These are phyloP conservation scores for Whalleya microplaca DNA, from an alignment of 2,329 filamentous ascomycete species.

Conservation along the genomic window DNA sequence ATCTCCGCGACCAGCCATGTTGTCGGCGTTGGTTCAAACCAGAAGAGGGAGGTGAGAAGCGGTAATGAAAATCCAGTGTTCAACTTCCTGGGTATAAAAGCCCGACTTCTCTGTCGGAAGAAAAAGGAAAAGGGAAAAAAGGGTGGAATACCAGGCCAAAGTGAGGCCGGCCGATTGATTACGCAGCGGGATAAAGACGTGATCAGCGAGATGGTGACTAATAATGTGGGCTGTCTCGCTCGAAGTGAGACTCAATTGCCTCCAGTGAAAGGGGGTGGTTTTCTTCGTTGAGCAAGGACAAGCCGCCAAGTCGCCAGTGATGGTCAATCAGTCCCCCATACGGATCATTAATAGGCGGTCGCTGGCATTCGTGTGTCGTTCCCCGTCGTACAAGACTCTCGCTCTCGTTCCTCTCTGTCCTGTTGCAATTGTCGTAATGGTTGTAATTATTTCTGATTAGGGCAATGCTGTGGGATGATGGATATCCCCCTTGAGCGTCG, in stretches of 20 bases:
- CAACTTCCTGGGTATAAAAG: not conserved
- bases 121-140: not conserved
- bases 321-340: slow-evolving; percentile 33
- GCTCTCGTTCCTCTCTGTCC: no score
- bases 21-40: slow-evolving; percentile 8
- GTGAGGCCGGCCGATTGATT: slow-evolving; percentile 13
- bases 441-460: slow-evolving; percentile 13
- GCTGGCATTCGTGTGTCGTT: slow-evolving; percentile 30
- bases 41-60: slow-evolving; percentile 1
- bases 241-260: slow-evolving; percentile 24
- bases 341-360: slow-evolving; percentile 19
- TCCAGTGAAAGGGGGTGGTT: slow-evolving; percentile 16
- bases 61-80: slow-evolving; percentile 2
- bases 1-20: slow-evolving; percentile 32
- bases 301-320: slow-evolving; percentile 12
- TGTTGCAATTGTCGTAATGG: no score
- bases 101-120: slow-evolving; percentile 1
- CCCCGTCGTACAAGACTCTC: slow-evolving; percentile 14
- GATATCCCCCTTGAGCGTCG: slow-evolving; percentile 10
- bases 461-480: slow-evolving; percentile 14
- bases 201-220: slow-evolving; percentile 21
- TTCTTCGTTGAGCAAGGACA: slow-evolving; percentile 21
- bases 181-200: slow-evolving; percentile 24
- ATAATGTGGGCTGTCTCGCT: slow-evolving; percentile 23
- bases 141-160: slow-evolving; percentile 9